Conservation (phyloP, 352 stramenopile species). For the Pythium apleroticum region DNA sequence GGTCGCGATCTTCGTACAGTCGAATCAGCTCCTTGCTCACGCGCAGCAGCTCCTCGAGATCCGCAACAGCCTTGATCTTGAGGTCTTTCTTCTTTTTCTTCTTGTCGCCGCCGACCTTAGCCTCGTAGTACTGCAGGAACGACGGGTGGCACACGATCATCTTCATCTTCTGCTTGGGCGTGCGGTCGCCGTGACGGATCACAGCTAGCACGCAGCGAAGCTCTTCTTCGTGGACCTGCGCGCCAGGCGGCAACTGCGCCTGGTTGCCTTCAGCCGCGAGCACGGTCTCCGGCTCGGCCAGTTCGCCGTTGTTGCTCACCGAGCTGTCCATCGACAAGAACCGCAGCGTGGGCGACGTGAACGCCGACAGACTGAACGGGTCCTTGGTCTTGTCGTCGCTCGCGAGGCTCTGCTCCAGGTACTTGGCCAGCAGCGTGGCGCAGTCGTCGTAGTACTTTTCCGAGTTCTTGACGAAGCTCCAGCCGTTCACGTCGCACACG, state of each 20-base stretch:
- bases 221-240: constrained; percentile 90
- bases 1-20: constrained; percentile 60
- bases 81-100: constrained; percentile 71
- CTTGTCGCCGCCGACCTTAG: constrained; percentile 44
- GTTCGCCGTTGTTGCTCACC: constrained; percentile 31
- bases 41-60: constrained; percentile 74
- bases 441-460: constrained; percentile 99
- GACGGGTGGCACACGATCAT: constrained; percentile 91
- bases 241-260: constrained; percentile 22
- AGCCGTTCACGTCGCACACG: constrained; percentile 99
- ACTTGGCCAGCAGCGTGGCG: constrained; percentile 90
- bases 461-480: constrained; percentile 99
- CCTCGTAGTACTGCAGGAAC: constrained; percentile 88
- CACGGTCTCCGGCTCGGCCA: constrained; percentile 56
- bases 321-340: constrained; percentile 39
- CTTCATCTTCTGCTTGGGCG: constrained; percentile 99
- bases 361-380: constrained; percentile 55
- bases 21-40: constrained; percentile 77
- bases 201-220: constrained; percentile 98
- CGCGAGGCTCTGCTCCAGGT: constrained; percentile 62
- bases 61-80: constrained; percentile 85
- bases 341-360: constrained; percentile 67
- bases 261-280: constrained; percentile 23
- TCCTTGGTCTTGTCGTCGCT: constrained; percentile 32
- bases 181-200: constrained; percentile 98